Conservation (phyloP, 768 basidiomycete species). For the Collybia mongolica region DNA sequence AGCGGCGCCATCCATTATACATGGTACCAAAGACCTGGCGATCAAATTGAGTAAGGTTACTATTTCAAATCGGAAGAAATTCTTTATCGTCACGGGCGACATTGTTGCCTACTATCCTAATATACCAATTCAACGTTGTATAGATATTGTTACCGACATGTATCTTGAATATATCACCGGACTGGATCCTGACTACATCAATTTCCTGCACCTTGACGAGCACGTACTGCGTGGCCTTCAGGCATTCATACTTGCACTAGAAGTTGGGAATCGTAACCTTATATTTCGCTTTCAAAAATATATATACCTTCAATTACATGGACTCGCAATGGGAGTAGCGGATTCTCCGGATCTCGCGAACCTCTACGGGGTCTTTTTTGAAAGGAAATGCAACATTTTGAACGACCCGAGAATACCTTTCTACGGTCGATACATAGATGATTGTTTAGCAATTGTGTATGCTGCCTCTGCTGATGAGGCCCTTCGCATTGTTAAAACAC, state of each 20-base stretch:
- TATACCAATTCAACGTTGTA: constrained; percentile 15
- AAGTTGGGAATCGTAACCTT: constrained; percentile 18
- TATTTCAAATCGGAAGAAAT: background rate
- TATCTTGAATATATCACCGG: constrained; percentile 12
- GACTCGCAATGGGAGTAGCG: constrained; percentile 31
- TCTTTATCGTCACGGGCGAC: constrained; percentile 28
- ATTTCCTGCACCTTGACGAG: background rate
- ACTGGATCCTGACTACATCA: constrained; percentile 1
- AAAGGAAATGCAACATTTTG: constrained; percentile 6
- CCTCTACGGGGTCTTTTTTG: constrained; percentile 22
- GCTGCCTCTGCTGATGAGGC: constrained; percentile 15
- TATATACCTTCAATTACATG: constrained; percentile 21
- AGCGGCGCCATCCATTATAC: constrained; percentile 23
- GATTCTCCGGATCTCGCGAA: constrained; percentile 28
- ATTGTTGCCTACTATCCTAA: constrained; percentile 33
- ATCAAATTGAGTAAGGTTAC: constrained; percentile 24
- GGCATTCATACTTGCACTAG: constrained; percentile 13
- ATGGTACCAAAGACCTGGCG: constrained; percentile 30
- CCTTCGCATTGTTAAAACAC: background rate
- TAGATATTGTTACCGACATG: constrained; percentile 17
- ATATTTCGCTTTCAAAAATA: constrained; percentile 17
- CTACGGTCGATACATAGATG: constrained; percentile 31
- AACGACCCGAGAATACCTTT: constrained; percentile 14
- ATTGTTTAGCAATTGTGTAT: constrained; percentile 21
- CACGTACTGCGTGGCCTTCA: constrained; percentile 1